These are phyloP conservation scores for Leccinum solheimii DNA, from an alignment of 1,284 basidiomycete genomes.

Conservation along the genomic window DNA sequence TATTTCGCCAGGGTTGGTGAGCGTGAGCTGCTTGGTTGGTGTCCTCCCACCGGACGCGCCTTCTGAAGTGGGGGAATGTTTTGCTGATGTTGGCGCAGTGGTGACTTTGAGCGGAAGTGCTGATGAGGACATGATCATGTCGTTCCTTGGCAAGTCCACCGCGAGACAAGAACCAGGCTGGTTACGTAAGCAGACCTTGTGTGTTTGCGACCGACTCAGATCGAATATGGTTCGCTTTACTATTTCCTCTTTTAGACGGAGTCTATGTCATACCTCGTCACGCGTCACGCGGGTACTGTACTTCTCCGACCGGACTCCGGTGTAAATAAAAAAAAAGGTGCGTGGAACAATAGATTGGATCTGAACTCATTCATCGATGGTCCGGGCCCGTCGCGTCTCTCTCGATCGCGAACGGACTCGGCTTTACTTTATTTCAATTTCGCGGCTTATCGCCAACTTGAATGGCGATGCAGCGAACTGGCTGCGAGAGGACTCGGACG, in stretches of 20 bases:
- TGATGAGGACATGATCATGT: constrained; percentile 39
- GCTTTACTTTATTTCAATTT: constrained; percentile 3
- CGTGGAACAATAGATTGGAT: constrained; percentile 22
- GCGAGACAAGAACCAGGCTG: neutral
- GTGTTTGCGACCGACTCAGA: constrained; percentile 8
- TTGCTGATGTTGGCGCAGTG: constrained; percentile 50
- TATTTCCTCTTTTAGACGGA: neutral
- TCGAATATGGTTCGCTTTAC: constrained; percentile 4
- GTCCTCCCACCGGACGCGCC: constrained; percentile 45
- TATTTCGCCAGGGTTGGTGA: constrained; percentile 53
- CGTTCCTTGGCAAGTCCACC: constrained; percentile 2
- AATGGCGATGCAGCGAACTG: neutral
- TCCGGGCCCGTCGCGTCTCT: constrained; percentile 27
- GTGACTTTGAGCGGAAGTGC: constrained; percentile 59
- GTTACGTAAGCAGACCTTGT: constrained; percentile 26
- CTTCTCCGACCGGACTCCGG: constrained; percentile 11
- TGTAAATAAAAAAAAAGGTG: constrained; percentile 10
- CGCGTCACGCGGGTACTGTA: neutral
- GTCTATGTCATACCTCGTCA: neutral
- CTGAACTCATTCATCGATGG: constrained; percentile 6
- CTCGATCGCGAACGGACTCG: constrained; percentile 4
- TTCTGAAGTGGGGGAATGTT: constrained; percentile 37
- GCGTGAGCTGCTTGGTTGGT: constrained; percentile 40
- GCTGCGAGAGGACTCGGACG: neutral
- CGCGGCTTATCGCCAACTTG: constrained; percentile 8